A percentile compares a stretch with the other conserved stretches of the same genome.
Conservation (phyloP, 2,329 filamentous ascomycete species). For the Helotiales sp. region DNA sequence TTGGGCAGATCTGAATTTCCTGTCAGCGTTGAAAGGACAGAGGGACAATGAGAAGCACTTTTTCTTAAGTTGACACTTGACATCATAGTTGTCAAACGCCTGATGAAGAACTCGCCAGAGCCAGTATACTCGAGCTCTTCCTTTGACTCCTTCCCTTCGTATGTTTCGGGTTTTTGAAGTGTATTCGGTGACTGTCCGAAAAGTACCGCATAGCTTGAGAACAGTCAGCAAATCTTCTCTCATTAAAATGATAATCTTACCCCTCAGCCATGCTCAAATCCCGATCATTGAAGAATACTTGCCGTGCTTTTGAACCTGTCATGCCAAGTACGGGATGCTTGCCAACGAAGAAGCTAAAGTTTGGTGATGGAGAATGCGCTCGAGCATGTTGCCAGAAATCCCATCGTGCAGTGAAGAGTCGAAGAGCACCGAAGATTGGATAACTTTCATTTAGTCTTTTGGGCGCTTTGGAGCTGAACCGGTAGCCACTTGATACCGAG, state of each 20-base stretch:
- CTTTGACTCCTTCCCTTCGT: not conserved
- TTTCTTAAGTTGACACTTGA: constrained; percentile 40
- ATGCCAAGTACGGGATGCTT: constrained; percentile 45
- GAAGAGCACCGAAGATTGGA: constrained; percentile 45
- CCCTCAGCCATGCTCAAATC: constrained; percentile 46
- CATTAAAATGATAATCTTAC: constrained; percentile 25
- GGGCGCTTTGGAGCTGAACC: constrained; percentile 24
- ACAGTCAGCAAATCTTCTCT: not conserved
- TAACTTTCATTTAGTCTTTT: constrained; percentile 28
- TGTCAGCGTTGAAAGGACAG: not conserved
- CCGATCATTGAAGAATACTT: constrained; percentile 46
- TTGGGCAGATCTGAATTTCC: constrained; percentile 37
- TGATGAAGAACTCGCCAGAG: constrained; percentile 9
- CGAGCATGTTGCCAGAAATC: constrained; percentile 43
- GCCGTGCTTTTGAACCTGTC: constrained; percentile 43
- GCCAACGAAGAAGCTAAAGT: constrained; percentile 51
- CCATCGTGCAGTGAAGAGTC: constrained; percentile 48
- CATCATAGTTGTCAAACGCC: constrained; percentile 34
- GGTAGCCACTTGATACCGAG: not conserved
- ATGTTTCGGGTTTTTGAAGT: no score
- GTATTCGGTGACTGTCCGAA: constrained; percentile 7
- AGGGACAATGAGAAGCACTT: constrained; percentile 11
- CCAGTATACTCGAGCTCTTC: not conserved
- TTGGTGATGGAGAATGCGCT: constrained; percentile 38
- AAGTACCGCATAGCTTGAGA: constrained; percentile 17